phyloP scores from a whole-genome alignment of 208 protist species.

The Tritrichomonas foetus region DNA sequence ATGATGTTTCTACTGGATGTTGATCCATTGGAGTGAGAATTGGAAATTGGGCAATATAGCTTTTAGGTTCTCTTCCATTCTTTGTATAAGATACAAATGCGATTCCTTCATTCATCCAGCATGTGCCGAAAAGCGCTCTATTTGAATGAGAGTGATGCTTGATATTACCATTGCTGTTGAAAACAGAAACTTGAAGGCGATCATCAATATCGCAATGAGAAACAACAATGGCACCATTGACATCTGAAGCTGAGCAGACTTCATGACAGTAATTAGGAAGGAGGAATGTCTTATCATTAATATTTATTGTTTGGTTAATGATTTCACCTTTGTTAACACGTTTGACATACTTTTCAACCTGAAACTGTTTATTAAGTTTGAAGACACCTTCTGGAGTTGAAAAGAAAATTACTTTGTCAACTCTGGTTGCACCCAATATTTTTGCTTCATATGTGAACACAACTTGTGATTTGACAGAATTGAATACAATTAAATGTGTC shows the following conservation, averaged over 20 bases:
- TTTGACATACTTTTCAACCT: background rate
- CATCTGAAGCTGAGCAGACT: background rate
- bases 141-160: background rate
- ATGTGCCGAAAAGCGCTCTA: background rate
- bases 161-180: background rate
- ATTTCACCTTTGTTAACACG: background rate
- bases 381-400: background rate
- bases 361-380: background rate
- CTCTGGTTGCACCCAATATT: background rate
- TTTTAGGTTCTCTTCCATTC: background rate
- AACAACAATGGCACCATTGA: background rate
- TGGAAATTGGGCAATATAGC: background rate
- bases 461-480: background rate
- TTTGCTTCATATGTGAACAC: background rate
- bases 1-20: background rate
- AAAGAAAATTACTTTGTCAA: background rate
- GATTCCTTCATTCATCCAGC: background rate
- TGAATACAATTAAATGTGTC: background rate
- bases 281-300: background rate
- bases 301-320: background rate
- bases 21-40: background rate
- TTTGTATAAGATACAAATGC: background rate
- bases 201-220: background rate
- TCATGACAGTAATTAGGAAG: background rate
- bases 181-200: background rate